These are phyloP conservation scores for Trametes elegans DNA, from an alignment of 768 basidiomycete species.

Conservation along the genomic window DNA sequence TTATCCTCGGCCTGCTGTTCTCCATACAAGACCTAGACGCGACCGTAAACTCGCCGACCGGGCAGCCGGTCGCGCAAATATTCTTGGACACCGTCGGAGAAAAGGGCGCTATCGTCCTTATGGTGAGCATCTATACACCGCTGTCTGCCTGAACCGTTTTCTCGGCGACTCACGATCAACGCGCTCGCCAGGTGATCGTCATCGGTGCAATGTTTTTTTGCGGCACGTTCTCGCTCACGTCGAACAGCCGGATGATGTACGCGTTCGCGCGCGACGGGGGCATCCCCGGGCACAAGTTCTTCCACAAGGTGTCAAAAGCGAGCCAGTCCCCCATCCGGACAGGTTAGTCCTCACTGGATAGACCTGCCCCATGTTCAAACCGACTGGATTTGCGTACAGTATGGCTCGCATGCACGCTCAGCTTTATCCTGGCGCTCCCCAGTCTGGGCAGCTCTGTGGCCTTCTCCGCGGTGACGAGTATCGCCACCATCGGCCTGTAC, in stretches of 20 bases:
- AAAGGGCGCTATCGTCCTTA: slow-evolving; percentile 70
- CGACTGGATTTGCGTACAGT: slow-evolving; percentile 37
- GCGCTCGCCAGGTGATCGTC: slow-evolving; percentile 47
- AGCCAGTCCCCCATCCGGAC: slow-evolving; percentile 68
- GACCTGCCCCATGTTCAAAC: background rate
- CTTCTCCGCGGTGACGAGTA: slow-evolving; percentile 53
- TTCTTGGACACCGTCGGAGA: slow-evolving; percentile 75
- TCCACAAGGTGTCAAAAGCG: slow-evolving; percentile 57
- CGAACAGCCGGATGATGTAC: slow-evolving; percentile 83
- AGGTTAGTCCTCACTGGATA: no score
- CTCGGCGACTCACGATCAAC: background rate
- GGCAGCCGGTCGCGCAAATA: slow-evolving; percentile 76
- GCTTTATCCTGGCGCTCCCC: slow-evolving; percentile 72
- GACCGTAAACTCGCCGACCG: slow-evolving; percentile 52
- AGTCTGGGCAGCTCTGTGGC: slow-evolving; percentile 73
- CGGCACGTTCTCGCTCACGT: slow-evolving; percentile 75
- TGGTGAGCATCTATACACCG: slow-evolving; percentile 42
- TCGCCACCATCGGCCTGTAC: slow-evolving; percentile 75
- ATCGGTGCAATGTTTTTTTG: slow-evolving; percentile 77
- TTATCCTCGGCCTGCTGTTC: slow-evolving; percentile 69
- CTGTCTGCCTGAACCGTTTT: background rate
- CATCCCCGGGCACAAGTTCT: slow-evolving; percentile 65
- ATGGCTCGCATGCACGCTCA: slow-evolving; percentile 75
- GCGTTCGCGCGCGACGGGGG: slow-evolving; percentile 77
- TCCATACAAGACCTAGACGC: slow-evolving; percentile 68